Conservation (phyloP, 768 basidiomycete genomes). For the Nidularia sp. region DNA sequence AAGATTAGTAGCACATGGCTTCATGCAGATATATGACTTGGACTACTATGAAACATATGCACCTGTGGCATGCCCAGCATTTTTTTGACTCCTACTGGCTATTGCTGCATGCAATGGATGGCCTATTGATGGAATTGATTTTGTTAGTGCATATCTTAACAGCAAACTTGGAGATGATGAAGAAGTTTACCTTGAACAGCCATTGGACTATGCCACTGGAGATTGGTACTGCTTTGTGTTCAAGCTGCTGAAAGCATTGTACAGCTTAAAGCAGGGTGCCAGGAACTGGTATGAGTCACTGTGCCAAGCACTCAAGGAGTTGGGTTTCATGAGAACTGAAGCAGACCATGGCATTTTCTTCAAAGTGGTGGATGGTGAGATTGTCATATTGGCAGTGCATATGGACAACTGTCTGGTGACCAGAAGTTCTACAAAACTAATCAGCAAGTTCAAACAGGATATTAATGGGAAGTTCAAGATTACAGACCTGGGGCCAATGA, state of each 20-base stretch:
- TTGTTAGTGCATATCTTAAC: slow-evolving; percentile 20
- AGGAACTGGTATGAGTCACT: background rate
- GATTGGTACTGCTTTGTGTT: no score
- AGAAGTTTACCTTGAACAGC: slow-evolving; percentile 22
- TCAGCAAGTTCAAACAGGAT: no score
- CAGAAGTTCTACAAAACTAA: no score
- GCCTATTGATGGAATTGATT: slow-evolving; percentile 30
- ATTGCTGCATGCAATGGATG: slow-evolving; percentile 23
- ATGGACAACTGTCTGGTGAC: background rate
- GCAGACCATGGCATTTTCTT: background rate
- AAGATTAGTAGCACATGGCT: slow-evolving; percentile 23
- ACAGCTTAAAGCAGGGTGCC: background rate
- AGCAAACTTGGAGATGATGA: slow-evolving; percentile 9
- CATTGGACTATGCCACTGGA: slow-evolving; percentile 1
- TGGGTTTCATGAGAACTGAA: background rate
- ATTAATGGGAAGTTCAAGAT: no score
- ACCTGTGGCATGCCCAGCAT: slow-evolving; percentile 15
- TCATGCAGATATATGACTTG: slow-evolving; percentile 29
- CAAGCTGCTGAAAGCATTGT: background rate
- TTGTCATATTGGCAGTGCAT: background rate
- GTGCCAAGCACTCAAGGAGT: background rate
- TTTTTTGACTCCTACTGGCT: slow-evolving; percentile 18
- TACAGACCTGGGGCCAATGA: no score
- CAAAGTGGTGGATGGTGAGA: background rate
- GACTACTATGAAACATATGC: slow-evolving; percentile 26